Percentiles rank a stretch among this genome's conserved stretches.
phyloP scores from a whole-genome alignment of 2,329 filamentous ascomycete species.

The Sclerotinia borealis region DNA sequence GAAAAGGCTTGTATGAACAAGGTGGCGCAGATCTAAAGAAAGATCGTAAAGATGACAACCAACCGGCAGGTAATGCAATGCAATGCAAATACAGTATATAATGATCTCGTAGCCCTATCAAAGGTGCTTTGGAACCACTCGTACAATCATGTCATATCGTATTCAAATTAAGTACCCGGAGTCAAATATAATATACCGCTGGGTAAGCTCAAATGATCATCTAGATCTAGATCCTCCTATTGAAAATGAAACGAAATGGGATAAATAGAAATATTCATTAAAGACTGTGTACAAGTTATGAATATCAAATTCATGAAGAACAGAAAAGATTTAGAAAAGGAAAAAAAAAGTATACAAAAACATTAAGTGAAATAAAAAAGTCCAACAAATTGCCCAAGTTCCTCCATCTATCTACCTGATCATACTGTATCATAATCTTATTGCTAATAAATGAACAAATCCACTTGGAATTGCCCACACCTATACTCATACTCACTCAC shows the following conservation, averaged over 20 bases:
- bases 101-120: slow-evolving; percentile 23
- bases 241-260: neutral
- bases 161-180: neutral
- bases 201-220: neutral
- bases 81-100: neutral
- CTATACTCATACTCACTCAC: too few species aligned
- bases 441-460: too few species aligned
- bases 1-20: neutral
- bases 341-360: neutral
- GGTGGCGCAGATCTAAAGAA: neutral
- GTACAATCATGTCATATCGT: neutral
- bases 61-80: neutral
- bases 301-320: neutral
- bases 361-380: neutral
- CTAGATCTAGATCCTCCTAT: neutral
- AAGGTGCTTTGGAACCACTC: slow-evolving; percentile 22
- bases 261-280: neutral
- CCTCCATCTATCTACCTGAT: too few species aligned
- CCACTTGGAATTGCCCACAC: too few species aligned
- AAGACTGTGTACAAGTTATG: too few species aligned
- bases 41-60: slow-evolving; percentile 3
- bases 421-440: too few species aligned
- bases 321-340: neutral
- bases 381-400: neutral
- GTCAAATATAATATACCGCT: neutral